Base-by-base conservation (phyloP, 768 basidiomycete genomes). In the Fomitopsis serialis region DNA sequence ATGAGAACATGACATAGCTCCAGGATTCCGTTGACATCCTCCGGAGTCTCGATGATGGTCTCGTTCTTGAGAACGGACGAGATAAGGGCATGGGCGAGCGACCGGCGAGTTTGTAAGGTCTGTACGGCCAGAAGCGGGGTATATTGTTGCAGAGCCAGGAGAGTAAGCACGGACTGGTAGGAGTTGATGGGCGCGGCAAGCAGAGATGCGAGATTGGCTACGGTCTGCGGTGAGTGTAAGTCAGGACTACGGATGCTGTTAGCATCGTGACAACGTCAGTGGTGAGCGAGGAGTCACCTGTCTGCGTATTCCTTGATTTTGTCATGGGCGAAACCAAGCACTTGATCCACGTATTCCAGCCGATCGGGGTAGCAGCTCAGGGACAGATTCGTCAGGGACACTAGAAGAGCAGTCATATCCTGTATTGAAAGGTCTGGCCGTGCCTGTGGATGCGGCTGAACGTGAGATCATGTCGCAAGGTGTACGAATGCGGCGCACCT, bases 371-470 rank as follows among this genome's bases (percentile, higher is more conserved):
- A 99, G 70, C 96, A 98, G 68, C 92, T 95, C 23, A 99, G 73
- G 0, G 93, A 95, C 11, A 98, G 79, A 68, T 98, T 98, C 29
- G 92, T 90, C 36, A 99, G 74, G 0, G 97, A 99, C 17, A 98
- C 95, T 49, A 98, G 77, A 19, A 98, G 82, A 0, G 96, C 97
- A 0, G 97, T 98, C 67, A 98, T 87, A 63, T 99, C 97, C 69
- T 98, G 96, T 66, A 99, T 92, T 44, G 93, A 92, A 29, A 99
- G 73, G 68, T 99, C 97, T 12, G 97, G 97, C 55, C 97, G 89
- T 55, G 96, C 95, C 94, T 96, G 64, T 3, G 21, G 45, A 44
- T 17, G 11, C 27, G 29, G 32, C 43, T 37, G 29, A 32, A 6
- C 11, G 29, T 11, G 11, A 32, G 29, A 5, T 11, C 29, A 32